Evolutionary conservation across 78 protist species (phyloP), one percentile per base, ranked within the genome.

Genomic region (Speleostelium caveatum): DNA sequence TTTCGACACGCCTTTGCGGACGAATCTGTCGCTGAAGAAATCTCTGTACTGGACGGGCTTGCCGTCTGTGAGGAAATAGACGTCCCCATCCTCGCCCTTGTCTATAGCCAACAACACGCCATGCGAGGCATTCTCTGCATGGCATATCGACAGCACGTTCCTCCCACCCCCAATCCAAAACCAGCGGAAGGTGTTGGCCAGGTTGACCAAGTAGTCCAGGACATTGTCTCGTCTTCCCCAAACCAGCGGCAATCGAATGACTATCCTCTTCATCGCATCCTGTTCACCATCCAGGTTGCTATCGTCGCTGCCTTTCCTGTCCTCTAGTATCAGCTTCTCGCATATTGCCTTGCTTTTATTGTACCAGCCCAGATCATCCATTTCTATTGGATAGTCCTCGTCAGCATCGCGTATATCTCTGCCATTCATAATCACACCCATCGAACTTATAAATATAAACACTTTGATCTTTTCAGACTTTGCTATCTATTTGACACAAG

Each of bases 121-220:
- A 30, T 39, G 32, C 24, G 90, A 63, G 19, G 90, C 90, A 58
- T 83, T 83, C 61, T 69, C 38, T 5, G 72, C 63, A 69, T 83
- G 90, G 2, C 41, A 45, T 36, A 83, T 83, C 2, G 90, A 83
- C 7, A 83, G 22, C 1, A 41, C 21, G 59, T 83, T 83, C 14
- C 30, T 49, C 6, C 90, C 90, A 59, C 90, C 78, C 2, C 90
- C 90, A 30, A 83, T 83, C 90, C 90, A 83, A 41, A 83, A 67
- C 90, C 90, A 83, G 35, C 38, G 53, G 8, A 83, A 32, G 26
- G 28, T 39, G 12, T 83, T 83, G 14, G 71, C 62, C 51, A 83
- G 24, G 1, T 49, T 33, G 4, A 36, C 56, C 0, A 83, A 24
- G 2, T 83, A 73, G 16, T 38, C 66, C 3, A 83, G 41, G 7